These are phyloP conservation scores for Chernovozyma aurita DNA, from an alignment of 1,139 yeast genomes.

Conservation along the genomic window DNA sequence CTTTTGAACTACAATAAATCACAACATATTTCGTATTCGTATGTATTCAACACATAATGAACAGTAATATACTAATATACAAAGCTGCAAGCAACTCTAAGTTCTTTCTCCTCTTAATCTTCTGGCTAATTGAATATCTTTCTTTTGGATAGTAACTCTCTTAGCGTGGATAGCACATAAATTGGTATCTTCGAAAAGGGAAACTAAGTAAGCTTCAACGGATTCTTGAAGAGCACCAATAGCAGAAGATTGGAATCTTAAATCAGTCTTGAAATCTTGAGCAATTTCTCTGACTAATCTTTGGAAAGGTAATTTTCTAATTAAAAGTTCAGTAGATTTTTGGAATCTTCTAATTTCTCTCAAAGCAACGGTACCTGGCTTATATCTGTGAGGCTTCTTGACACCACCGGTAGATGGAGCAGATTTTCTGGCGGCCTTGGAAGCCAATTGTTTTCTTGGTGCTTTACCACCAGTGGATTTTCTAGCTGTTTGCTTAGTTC, in stretches of 20 bases:
- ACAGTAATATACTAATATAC: slow-evolving; percentile 9
- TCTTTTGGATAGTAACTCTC: slow-evolving; percentile 99
- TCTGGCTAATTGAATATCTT: slow-evolving; percentile 98
- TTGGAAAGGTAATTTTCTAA: slow-evolving; percentile 98
- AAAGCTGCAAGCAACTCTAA: slow-evolving; percentile 23
- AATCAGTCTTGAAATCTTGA: slow-evolving; percentile 96
- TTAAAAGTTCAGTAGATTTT: slow-evolving; percentile 93
- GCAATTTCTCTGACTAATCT: slow-evolving; percentile 98
- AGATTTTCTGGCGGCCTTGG: slow-evolving; percentile 98
- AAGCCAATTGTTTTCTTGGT: slow-evolving; percentile 98
- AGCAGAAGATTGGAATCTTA: slow-evolving; percentile 98
- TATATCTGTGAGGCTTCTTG: slow-evolving; percentile 99
- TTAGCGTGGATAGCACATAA: no score
- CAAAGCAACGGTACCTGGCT: slow-evolving; percentile 99
- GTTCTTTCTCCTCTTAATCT: slow-evolving; percentile 98
- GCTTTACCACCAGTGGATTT: slow-evolving; percentile 99
- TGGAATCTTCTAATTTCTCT: slow-evolving; percentile 99
- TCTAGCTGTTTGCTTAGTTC: slow-evolving; percentile 98
- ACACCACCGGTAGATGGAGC: slow-evolving; percentile 99
- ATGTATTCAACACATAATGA: slow-evolving; percentile 8
- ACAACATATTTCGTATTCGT: slow-evolving; percentile 2
- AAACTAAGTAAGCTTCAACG: slow-evolving; percentile 92
- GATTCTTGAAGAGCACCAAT: slow-evolving; percentile 99
- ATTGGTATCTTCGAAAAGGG: no score
- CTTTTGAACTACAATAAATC: no score